Evolutionary conservation across 768 basidiomycete genomes (phyloP), one percentile per base, ranked within the genome.

Genomic region (Macrocybe gigantea): DNA sequence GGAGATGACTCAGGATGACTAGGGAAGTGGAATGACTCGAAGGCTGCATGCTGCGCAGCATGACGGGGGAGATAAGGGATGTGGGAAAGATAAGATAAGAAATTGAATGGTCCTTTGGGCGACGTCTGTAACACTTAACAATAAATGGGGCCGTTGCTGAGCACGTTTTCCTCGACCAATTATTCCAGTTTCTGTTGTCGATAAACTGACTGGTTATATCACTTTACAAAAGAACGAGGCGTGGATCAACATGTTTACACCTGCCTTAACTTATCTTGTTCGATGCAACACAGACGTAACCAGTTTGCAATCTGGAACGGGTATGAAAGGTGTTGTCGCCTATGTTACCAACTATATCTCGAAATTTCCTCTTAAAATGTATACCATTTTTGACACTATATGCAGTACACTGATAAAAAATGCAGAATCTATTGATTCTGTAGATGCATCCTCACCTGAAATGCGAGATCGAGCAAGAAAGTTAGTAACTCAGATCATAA

Each of bases 331-430:
- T 34, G 41, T 49, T 5, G 7, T 49, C 8, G n/a, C 33, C 11
- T 49, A 49, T 57, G 54, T 69, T 0, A 61, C 67, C 6, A 66
- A 72, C 49, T 72, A 71, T 47, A 58, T 71, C 5, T 66, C 66
- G 1, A 72, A 73, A 48, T 32, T 51, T 1, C 29, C 46, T 2
- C 37, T 70, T 4, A 69, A 67, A 38, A 70, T 66, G 2, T 44
- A 69, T 54, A 41, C 48, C 3, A 58, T 69, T 7, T 68, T 71
- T 56, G 60, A 66, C 12, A 44, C 57, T 9, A 53, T 67, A 7
- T 39, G 44, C 5, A 45, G 31, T 8, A 51, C 65, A 7, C 61
- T 64, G 51, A 34, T 53, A 3, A 60, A 46, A 38, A 56, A 58
- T 40, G 9, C 40, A 33, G 56, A 64, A 12, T 49, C 63, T 31